phyloP scores from a whole-genome alignment of 2,329 filamentous ascomycete species.

The Xylariomycetidae sp. region DNA sequence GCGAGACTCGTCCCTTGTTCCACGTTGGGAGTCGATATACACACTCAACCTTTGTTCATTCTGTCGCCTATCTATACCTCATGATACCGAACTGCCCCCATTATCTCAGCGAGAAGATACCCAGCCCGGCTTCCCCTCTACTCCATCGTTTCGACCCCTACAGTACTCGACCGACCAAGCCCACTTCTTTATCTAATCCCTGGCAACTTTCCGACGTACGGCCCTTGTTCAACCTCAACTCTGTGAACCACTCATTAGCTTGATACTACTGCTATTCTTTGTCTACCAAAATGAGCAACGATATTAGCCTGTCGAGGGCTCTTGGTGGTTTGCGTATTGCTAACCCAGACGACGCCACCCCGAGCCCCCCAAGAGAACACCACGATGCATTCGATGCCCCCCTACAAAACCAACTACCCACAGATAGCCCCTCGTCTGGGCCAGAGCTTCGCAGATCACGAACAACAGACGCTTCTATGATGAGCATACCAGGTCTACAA shows the following conservation, averaged over 20 bases:
- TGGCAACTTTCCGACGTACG: slow-evolving; percentile 1
- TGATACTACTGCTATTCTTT: slow-evolving; percentile 1
- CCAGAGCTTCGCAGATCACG: slow-evolving; percentile 19
- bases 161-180: slow-evolving; percentile 2
- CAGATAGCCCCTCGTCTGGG: slow-evolving; percentile 15
- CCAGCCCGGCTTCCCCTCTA: no score
- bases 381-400: slow-evolving; percentile 26
- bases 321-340: slow-evolving; percentile 94
- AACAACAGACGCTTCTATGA: slow-evolving; percentile 13
- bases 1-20: no score
- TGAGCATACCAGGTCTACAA: slow-evolving; percentile 17
- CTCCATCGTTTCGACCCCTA: slow-evolving; percentile 5
- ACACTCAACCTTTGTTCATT: no score
- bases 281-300: slow-evolving; percentile 68
- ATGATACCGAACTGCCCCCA: slow-evolving; percentile 8
- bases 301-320: slow-evolving; percentile 86
- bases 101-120: no score
- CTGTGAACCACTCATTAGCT: no score
- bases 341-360: slow-evolving; percentile 75
- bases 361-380: slow-evolving; percentile 26
- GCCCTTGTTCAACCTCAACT: no score
- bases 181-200: slow-evolving; percentile 8
- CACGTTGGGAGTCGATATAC: no score
- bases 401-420: slow-evolving; percentile 14
- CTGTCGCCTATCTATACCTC: slow-evolving; percentile 7